Evolutionary conservation across 169 alveolate species (phyloP), one percentile per base, ranked within the genome.

Genomic region (Theileria sp.): DNA sequence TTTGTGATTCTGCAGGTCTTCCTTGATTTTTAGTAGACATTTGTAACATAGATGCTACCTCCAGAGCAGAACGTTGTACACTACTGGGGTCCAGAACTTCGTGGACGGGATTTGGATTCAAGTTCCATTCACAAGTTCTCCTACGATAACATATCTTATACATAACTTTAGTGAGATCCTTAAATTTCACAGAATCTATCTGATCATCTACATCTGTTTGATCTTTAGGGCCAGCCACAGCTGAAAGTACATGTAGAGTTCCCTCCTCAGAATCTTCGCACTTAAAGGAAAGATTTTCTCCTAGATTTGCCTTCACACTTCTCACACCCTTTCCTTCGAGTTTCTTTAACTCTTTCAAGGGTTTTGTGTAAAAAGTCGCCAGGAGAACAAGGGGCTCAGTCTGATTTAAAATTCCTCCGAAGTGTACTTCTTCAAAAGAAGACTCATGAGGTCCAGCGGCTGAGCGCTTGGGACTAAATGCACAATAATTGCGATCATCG

Each of bases 401-500:
- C 75, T 65, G 28, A 26, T 56, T 56, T n/a, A 78, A 66, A 66
- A 82, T 82, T 58, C 88, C 88, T 26, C 88, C 88, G 25, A 82
- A 58, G 76, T 75, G 81, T 23, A 82, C 66, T 25, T 82, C 88
- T 13, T 71, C 64, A 17, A 58, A 50, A 32, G 68, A 71, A 36
- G 44, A 38, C 44, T 71, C 79, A 15, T 50, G 44, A 23, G 70
- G 19, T 17, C 88, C 88, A 74, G 74, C 75, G 60, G 88, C 68
- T 10, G 88, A 49, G 61, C 88, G 78, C 67, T 38, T 82, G 62
- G 86, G 81, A 36, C 21, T 75, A 69, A 75, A 82, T 36, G 85
- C 36, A 25, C 88, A 82, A 75, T 72, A 61, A 58, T 79, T 82
- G 69, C 88, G 77, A 12, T 79, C 80, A 36, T 82, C 88, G 49